Evolutionary conservation across 2,329 filamentous ascomycete genomes (phyloP).

Genomic region (Penicillium sp.): DNA sequence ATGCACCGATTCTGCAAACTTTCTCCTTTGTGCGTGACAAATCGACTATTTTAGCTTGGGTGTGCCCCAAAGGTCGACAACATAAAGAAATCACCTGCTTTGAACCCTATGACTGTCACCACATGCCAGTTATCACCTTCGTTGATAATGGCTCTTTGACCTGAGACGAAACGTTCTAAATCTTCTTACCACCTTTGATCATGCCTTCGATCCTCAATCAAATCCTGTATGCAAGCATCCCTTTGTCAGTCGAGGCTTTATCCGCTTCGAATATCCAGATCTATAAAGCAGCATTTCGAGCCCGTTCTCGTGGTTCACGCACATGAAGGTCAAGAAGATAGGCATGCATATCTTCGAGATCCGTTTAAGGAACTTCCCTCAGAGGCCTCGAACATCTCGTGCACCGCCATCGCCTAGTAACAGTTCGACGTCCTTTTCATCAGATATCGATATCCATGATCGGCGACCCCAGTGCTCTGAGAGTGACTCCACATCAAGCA

Average conservation of each 20-base stretch:
- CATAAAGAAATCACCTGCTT: slow-evolving; percentile 26
- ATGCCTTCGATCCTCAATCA: slow-evolving; percentile 12
- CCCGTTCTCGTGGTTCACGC: not conserved
- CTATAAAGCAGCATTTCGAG: not conserved
- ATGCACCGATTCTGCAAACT: not conserved
- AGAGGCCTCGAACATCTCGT: not conserved
- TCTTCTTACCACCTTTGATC: slow-evolving; percentile 9
- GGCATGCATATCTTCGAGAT: not conserved
- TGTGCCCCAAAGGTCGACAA: not conserved
- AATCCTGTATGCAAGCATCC: not conserved
- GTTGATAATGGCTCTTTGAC: not conserved
- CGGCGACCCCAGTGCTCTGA: not conserved
- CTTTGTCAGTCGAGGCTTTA: not conserved
- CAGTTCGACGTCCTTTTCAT: not conserved
- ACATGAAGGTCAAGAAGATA: not conserved
- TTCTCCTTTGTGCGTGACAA: not conserved
- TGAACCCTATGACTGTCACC: slow-evolving; percentile 26
- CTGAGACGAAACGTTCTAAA: not conserved
- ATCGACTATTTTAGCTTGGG: not conserved
- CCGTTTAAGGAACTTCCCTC: not conserved
- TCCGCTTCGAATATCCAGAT: not conserved
- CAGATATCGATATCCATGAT: not conserved
- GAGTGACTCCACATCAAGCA: not conserved
- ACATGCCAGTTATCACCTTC: slow-evolving; percentile 11
- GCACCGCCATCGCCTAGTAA: not conserved